phyloP scores from a whole-genome alignment of 768 basidiomycete species.

The Naganishia kalamii region DNA sequence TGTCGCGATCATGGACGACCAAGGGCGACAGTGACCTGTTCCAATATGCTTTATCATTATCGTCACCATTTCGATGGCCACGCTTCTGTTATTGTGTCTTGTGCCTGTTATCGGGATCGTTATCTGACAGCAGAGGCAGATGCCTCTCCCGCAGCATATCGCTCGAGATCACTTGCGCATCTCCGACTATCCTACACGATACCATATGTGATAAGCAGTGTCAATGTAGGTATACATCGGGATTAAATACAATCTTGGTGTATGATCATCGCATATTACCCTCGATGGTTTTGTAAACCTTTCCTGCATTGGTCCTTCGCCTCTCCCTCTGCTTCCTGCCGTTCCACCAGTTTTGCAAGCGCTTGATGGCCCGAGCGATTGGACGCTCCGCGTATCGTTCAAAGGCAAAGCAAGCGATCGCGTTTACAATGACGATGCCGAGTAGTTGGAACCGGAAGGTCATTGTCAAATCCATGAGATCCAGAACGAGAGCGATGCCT shows the following conservation, averaged over 20 bases:
- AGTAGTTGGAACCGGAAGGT: constrained; percentile 66
- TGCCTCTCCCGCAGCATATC: too few relatives aligned
- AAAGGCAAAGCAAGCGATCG: constrained; percentile 62
- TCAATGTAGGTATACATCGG: neutral
- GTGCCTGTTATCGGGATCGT: too few relatives aligned
- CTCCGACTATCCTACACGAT: neutral
- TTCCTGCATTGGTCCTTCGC: constrained; percentile 58
- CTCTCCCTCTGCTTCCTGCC: constrained; percentile 30
- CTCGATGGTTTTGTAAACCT: constrained; percentile 79
- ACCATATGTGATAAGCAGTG: too few relatives aligned
- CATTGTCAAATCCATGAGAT: constrained; percentile 68
- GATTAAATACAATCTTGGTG: neutral
- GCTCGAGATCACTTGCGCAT: neutral
- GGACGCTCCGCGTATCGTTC: constrained; percentile 53
- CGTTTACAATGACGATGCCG: constrained; percentile 62
- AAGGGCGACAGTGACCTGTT: neutral
- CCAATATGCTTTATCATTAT: neutral
- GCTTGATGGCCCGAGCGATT: constrained; percentile 39
- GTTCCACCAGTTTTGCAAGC: constrained; percentile 37
- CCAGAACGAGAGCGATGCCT: constrained; percentile 58
- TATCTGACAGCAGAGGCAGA: too few relatives aligned
- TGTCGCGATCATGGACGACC: neutral
- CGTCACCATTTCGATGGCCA: too few relatives aligned
- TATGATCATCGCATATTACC: constrained; percentile 43
- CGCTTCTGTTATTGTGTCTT: too few relatives aligned